phyloP scores from a whole-genome alignment of 2,329 filamentous ascomycete genomes.

The Hirsutella thompsonii region DNA sequence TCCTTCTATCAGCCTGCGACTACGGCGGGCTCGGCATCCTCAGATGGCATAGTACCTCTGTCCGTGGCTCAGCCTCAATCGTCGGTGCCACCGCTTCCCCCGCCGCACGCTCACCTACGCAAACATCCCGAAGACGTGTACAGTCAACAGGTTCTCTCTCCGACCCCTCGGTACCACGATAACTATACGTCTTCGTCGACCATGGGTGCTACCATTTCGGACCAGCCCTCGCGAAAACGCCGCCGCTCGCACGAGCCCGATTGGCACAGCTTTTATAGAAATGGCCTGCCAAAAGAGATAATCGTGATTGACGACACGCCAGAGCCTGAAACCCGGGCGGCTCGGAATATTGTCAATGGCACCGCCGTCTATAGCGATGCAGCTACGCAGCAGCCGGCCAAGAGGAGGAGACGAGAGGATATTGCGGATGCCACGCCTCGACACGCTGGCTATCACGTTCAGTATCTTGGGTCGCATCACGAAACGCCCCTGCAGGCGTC shows the following conservation, averaged over 20 bases:
- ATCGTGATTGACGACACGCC: conserved; percentile 74
- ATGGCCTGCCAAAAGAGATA: conserved; percentile 71
- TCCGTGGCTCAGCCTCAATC: conserved; percentile 12
- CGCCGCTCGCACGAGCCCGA: neutral
- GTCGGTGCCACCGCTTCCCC: conserved; percentile 16
- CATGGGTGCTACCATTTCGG: no score
- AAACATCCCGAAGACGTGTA: conserved; percentile 10
- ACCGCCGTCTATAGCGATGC: conserved; percentile 14
- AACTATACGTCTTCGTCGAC: conserved; percentile 9
- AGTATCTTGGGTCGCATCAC: conserved; percentile 45
- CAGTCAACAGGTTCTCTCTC: conserved; percentile 6
- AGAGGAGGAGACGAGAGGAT: conserved; percentile 57
- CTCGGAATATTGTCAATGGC: conserved; percentile 17
- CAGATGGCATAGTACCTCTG: conserved; percentile 15
- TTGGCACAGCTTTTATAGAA: conserved; percentile 18
- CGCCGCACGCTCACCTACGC: conserved; percentile 13
- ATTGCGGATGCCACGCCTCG: conserved; percentile 31
- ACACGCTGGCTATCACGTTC: conserved; percentile 16
- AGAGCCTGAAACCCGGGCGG: conserved; percentile 33
- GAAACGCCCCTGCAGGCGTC: conserved; percentile 51
- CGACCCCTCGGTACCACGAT: conserved; percentile 10
- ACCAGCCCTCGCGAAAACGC: neutral
- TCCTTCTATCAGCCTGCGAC: conserved; percentile 12
- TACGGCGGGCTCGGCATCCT: conserved; percentile 16
- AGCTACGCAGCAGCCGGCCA: conserved; percentile 42